Base-by-base conservation (phyloP, 2,329 filamentous ascomycete genomes). In the Exophiala bonariae region DNA sequence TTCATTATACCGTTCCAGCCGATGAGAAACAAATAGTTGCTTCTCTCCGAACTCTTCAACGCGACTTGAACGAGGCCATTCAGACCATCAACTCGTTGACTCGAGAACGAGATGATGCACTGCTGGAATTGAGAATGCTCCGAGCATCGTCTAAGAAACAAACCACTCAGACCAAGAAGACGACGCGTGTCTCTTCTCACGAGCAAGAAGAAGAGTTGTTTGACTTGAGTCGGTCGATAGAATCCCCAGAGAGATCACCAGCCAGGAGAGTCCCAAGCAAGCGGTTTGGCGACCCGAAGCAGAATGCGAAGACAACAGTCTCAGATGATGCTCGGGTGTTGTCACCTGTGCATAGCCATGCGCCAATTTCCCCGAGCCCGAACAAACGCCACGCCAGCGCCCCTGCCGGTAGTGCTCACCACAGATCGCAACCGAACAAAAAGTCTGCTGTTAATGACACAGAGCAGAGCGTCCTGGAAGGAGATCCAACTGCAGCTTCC, bases 401-500 rank as follows among this genome's bases (percentile, higher is more conserved):
- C 28, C n/a, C 26, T 20, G 34, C 34, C n/a, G 39, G 23, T 9
- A 38, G 40, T 31, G 36, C 17, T 16, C 35, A 43, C 14, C 49
- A 44, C 42, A 47, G 48, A 17, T 17, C 44, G 2, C 51, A 48
- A 8, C 19, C 40, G 16, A 42, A 56, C 44, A 47, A 50, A 22
- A 50, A 44, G 37, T 42, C 56, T 5, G 42, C 47, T 3, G 35
- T 55, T 14, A 49, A 52, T 44, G 57, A 58, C 41, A 58, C 50
- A 18, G 52, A 58, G 23, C 53, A 57, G 26, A 57, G 56, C 50
- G 43, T 54, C 13, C 28, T 55, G 13, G 50, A 49, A 28, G 50
- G 49, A 28, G 55, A 57, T 32, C 43, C 52, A 17, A 61, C 59
- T 19, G 58, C 78, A 0, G 67, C 74, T 30, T 61, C 75, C 4